These are phyloP conservation scores for Posidonia oceanica DNA, from an alignment of 116 monocot genomes.

Conservation along the genomic window DNA sequence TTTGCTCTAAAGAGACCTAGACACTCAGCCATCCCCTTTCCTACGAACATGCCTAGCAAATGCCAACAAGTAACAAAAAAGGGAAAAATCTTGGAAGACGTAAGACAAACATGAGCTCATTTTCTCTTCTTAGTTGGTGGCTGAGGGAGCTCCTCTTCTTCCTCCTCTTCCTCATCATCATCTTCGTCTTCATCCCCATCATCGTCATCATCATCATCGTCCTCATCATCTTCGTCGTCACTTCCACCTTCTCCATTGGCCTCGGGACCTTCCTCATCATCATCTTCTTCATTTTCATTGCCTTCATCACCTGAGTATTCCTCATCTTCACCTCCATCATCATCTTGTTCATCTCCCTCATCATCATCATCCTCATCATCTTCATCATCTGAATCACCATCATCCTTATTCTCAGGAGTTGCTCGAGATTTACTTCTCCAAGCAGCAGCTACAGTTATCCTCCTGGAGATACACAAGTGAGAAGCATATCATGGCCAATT, in stretches of 20 bases:
- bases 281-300: not conserved
- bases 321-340: constrained; percentile 1
- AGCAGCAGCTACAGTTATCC: not conserved
- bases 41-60: too few relatives aligned
- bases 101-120: not conserved
- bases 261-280: not conserved
- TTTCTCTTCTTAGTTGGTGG: not conserved
- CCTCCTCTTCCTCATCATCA: not conserved
- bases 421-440: not conserved
- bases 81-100: too few relatives aligned
- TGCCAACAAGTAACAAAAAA: too few relatives aligned
- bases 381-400: not conserved
- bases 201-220: not conserved
- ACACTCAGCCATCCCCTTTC: too few relatives aligned
- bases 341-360: not conserved
- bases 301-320: constrained; percentile 2
- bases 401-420: constrained; percentile 3
- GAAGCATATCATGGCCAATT: not conserved
- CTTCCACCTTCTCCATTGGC: not conserved
- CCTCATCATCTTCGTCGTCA: not conserved
- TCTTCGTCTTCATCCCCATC: constrained; percentile 1
- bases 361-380: not conserved
- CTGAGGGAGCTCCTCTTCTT: not conserved
- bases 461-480: not conserved
- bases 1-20: too few relatives aligned